Evolutionary conservation across 768 basidiomycete genomes (phyloP).

Genomic region (Suillus cothurnatus): DNA sequence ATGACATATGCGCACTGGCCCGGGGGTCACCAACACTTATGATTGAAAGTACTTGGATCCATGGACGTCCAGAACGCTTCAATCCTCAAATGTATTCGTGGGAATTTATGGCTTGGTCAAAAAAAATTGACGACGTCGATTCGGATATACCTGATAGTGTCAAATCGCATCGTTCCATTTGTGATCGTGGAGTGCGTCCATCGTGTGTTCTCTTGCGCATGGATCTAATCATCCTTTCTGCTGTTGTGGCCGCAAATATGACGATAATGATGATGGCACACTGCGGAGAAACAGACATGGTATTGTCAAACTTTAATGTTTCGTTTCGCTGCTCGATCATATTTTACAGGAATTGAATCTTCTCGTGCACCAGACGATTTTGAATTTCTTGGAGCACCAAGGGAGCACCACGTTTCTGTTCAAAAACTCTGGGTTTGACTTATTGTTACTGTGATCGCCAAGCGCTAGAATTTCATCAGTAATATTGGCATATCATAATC

Average conservation of each 20-base stretch:
- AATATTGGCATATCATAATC: too few species aligned
- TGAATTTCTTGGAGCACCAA: not conserved
- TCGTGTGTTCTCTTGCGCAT: not conserved
- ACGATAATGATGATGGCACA: not conserved
- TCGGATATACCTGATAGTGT: too few species aligned
- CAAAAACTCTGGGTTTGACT: not conserved
- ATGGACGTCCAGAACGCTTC: too few species aligned
- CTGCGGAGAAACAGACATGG: not conserved
- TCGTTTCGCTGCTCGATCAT: not conserved
- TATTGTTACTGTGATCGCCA: not conserved
- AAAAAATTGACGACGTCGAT: too few species aligned
- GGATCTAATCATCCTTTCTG: not conserved
- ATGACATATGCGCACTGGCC: slow-evolving; percentile 6
- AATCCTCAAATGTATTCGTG: not conserved
- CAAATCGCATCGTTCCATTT: not conserved
- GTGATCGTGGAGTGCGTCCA: too few species aligned
- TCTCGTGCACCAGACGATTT: not conserved
- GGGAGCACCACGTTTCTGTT: not conserved
- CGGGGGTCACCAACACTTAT: not conserved
- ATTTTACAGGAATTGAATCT: not conserved
- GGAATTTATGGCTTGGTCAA: not conserved
- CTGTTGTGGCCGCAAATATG: not conserved
- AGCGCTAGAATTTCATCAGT: not conserved
- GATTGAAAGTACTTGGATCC: not conserved
- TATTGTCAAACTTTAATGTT: not conserved